Evolutionary conservation across 164 flowering plant species (phyloP).

Genomic region (Vitis labrusca): DNA sequence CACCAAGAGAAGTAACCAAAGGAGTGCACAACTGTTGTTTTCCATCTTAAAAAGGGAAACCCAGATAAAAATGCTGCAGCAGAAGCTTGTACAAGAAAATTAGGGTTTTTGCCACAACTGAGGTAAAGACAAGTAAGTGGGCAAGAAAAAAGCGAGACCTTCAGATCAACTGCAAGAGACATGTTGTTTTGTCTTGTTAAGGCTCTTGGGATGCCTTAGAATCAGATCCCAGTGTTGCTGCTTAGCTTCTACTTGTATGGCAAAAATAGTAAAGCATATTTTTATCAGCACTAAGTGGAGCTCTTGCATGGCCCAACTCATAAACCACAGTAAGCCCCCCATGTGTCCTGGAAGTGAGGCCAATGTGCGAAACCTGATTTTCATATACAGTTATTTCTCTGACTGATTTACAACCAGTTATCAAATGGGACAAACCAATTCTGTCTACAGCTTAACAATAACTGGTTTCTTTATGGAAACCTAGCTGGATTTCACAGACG

Average conservation of each 20-base stretch:
- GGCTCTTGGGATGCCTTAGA: not conserved
- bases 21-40: not conserved
- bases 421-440: not conserved
- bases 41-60: not conserved
- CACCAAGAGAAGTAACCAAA: not conserved
- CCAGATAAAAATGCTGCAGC: not conserved
- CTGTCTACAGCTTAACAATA: not conserved
- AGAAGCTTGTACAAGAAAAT: not conserved
- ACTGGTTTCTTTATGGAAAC: not conserved
- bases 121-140: not conserved
- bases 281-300: not conserved
- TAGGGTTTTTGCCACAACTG: not conserved
- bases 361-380: not conserved
- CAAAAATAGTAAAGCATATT: not conserved
- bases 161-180: not conserved
- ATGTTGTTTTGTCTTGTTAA: constrained; percentile 1
- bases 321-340: not conserved
- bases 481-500: constrained; percentile 16
- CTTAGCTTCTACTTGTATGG: not conserved
- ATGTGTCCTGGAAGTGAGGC: not conserved
- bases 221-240: not conserved
- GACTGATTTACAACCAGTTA: not conserved
- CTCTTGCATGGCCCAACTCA: not conserved
- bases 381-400: not conserved
- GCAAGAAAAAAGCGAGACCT: not conserved